Percentiles rank a stretch among this genome's conserved stretches.
phyloP scores from a whole-genome alignment of 768 basidiomycete genomes.

The button mushroom (Agaricus bisporus) region DNA sequence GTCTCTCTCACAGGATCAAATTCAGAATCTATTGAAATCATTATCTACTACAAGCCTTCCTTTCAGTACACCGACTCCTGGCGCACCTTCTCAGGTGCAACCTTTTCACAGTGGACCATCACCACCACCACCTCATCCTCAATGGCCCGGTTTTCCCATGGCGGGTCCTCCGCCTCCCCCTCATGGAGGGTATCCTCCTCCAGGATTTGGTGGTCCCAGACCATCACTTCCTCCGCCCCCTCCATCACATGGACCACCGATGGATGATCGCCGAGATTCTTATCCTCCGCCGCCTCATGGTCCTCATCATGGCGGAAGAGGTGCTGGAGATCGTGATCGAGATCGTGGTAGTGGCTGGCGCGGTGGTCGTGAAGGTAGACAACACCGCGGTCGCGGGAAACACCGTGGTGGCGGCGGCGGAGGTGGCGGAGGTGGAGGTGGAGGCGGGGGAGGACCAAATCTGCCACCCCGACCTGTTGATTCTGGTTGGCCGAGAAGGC shows the following conservation, averaged over 20 bases:
- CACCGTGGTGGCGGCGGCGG: slow-evolving; percentile 13
- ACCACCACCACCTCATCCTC: slow-evolving; percentile 11
- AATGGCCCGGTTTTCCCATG: slow-evolving; percentile 5
- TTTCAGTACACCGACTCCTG: slow-evolving; percentile 18
- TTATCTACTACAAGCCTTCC: slow-evolving; percentile 33
- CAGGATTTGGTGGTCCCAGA: slow-evolving; percentile 2
- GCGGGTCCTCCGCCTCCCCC: slow-evolving; percentile 11
- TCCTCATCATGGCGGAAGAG: slow-evolving; percentile 27
- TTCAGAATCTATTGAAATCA: slow-evolving; percentile 59
- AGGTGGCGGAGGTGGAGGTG: slow-evolving; percentile 9
- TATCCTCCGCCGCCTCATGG: slow-evolving; percentile 31
- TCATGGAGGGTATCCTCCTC: slow-evolving; percentile 8
- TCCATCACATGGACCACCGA: slow-evolving; percentile 15
- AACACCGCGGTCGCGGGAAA: slow-evolving; percentile 13
- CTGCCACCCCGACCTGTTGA: slow-evolving; percentile 39
- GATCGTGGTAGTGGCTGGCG: slow-evolving; percentile 23
- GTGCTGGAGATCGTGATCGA: slow-evolving; percentile 24
- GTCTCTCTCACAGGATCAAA: slow-evolving; percentile 69
- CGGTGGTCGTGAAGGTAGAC: slow-evolving; percentile 22
- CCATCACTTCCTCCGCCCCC: slow-evolving; percentile 9
- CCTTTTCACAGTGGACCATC: slow-evolving; percentile 12
- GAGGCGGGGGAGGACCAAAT: slow-evolving; percentile 16
- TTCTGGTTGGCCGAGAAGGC: slow-evolving; percentile 51
- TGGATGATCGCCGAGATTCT: slow-evolving; percentile 17
- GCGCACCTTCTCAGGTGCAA: slow-evolving; percentile 13